These are phyloP conservation scores for Monilinia polystroma DNA, from an alignment of 2,329 filamentous ascomycete species.

Conservation along the genomic window DNA sequence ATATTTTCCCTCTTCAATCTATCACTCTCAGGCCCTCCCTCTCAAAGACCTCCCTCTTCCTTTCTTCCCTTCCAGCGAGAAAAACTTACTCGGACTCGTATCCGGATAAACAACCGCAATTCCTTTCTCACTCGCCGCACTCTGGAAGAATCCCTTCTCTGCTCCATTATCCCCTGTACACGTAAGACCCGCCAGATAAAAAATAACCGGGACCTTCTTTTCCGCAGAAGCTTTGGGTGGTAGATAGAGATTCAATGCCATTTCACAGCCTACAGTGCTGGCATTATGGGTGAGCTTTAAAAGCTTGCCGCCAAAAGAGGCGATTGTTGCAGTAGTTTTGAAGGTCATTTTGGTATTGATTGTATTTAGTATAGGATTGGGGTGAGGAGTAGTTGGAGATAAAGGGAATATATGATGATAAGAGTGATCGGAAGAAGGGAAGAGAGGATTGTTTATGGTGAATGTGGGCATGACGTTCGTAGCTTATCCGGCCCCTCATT, in stretches of 20 bases:
- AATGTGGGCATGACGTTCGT: slow-evolving; percentile 30
- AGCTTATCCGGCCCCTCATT: slow-evolving; percentile 33
- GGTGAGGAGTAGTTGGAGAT: not conserved
- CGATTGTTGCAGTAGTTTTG: slow-evolving; percentile 84
- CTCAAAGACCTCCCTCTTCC: too few relatives aligned
- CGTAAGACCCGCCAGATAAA: slow-evolving; percentile 92
- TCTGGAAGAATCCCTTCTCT: slow-evolving; percentile 88
- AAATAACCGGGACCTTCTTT: slow-evolving; percentile 68
- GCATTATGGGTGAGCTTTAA: slow-evolving; percentile 90
- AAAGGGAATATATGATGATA: not conserved
- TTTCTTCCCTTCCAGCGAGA: too few relatives aligned
- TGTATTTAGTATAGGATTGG: not conserved
- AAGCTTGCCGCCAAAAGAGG: slow-evolving; percentile 89
- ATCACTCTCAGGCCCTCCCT: not conserved
- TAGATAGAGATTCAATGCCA: slow-evolving; percentile 90
- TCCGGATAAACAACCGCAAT: slow-evolving; percentile 96
- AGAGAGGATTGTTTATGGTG: not conserved
- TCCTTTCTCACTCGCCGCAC: slow-evolving; percentile 72
- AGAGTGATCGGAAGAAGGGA: not conserved
- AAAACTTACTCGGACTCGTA: slow-evolving; percentile 74
- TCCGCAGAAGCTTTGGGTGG: slow-evolving; percentile 63
- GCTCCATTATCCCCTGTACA: slow-evolving; percentile 87
- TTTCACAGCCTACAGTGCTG: slow-evolving; percentile 75
- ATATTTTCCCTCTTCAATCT: not conserved
- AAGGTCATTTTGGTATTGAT: slow-evolving; percentile 64